phyloP scores from a whole-genome alignment of 2,329 filamentous ascomycete genomes.

The Tolypocladium tundrense region DNA sequence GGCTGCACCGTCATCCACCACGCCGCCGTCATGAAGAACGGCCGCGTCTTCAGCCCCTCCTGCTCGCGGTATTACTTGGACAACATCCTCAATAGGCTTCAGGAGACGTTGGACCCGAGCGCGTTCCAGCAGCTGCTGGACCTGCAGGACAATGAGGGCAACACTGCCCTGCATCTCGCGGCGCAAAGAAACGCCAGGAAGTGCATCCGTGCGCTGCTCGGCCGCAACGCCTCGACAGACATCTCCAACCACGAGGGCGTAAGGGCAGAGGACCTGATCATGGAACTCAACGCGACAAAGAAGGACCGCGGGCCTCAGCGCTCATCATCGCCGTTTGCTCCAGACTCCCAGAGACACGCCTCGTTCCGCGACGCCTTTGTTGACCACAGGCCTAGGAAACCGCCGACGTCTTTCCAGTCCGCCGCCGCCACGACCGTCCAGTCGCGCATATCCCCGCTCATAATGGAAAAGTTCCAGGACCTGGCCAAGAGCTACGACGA shows the following conservation, averaged over 20 bases:
- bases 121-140: conserved; percentile 74
- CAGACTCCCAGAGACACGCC: conserved; percentile 47
- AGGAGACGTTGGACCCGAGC: conserved; percentile 64
- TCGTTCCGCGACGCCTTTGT: conserved; percentile 40
- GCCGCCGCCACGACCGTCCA: conserved; percentile 61
- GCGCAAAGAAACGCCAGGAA: conserved; percentile 82
- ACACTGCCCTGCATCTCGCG: conserved; percentile 69
- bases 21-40: conserved; percentile 78
- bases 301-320: conserved; percentile 59
- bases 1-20: conserved; percentile 90
- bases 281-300: conserved; percentile 59
- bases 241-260: conserved; percentile 74
- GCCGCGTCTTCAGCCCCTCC: conserved; percentile 70
- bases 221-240: conserved; percentile 72
- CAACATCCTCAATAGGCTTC: conserved; percentile 76
- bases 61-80: conserved; percentile 92
- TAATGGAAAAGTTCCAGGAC: conserved; percentile 63
- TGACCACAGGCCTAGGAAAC: conserved; percentile 31
- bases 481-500: conserved; percentile 63
- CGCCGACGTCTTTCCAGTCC: conserved; percentile 38
- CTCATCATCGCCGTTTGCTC: conserved; percentile 65
- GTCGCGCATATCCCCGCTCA: conserved; percentile 56
- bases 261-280: conserved; percentile 76
- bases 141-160: conserved; percentile 73
- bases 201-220: conserved; percentile 70